These are phyloP conservation scores for Cyclotella baltica DNA, from an alignment of 108 stramenopile genomes.

Conservation along the genomic window DNA sequence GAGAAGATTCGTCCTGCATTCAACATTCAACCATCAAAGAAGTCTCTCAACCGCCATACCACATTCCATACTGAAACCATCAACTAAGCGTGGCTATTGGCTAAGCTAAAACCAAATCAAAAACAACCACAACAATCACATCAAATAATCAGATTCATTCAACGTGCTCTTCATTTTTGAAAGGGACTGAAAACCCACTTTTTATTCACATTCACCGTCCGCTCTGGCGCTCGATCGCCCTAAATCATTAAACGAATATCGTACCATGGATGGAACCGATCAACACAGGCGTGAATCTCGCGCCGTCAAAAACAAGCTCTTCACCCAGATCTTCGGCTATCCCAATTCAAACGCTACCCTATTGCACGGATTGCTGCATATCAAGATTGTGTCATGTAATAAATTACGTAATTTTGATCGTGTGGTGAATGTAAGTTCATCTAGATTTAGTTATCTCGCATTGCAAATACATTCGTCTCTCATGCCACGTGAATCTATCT, in stretches of 20 bases:
- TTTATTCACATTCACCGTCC: too few relatives aligned
- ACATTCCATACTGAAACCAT: too few relatives aligned
- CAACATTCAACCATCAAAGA: too few relatives aligned
- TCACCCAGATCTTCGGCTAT: slow-evolving; percentile 24
- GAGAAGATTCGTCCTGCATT: too few relatives aligned
- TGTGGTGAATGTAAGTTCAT: slow-evolving; percentile 2
- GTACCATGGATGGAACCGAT: not conserved
- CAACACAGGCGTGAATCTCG: not conserved
- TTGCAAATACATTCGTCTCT: not conserved
- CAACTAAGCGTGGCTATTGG: too few relatives aligned
- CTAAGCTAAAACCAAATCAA: too few relatives aligned
- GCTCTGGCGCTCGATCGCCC: too few relatives aligned
- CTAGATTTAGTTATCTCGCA: not conserved
- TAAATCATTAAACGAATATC: not conserved
- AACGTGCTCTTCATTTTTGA: too few relatives aligned
- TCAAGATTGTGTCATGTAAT: slow-evolving; percentile 44
- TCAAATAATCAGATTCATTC: too few relatives aligned
- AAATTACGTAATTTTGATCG: slow-evolving; percentile 42
- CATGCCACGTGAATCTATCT: not conserved
- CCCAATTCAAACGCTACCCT: not conserved
- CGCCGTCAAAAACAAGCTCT: slow-evolving; percentile 22
- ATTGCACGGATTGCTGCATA: slow-evolving; percentile 50
- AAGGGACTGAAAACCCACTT: too few relatives aligned
- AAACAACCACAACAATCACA: too few relatives aligned
- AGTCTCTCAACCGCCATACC: too few relatives aligned